Conservation (phyloP, 192 early-diverging fungal genomes). For the Coemansia sp. region DNA sequence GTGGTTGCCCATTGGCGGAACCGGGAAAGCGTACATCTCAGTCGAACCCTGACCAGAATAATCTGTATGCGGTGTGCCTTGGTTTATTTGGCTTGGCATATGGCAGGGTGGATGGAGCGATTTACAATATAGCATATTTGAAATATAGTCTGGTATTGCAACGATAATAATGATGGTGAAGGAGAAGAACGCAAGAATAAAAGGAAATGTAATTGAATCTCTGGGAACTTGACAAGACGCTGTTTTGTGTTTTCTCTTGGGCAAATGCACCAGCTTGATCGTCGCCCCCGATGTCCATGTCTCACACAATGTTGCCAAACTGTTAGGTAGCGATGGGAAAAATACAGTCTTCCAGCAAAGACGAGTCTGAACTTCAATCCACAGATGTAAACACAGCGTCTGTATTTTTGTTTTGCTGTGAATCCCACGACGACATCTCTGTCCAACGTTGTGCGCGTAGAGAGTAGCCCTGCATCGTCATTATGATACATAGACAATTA, state of each 20-base stretch:
- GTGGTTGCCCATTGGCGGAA: slow-evolving; percentile 22
- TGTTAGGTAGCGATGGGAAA: too few species aligned
- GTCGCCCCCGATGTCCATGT: not conserved
- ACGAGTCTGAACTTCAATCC: not conserved
- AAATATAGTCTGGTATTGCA: not conserved
- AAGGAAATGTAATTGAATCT: not conserved
- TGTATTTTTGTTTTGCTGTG: not conserved
- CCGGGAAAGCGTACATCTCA: slow-evolving; percentile 39
- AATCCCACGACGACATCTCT: not conserved
- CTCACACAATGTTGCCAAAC: not conserved
- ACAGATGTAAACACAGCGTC: not conserved
- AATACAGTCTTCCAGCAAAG: too few species aligned
- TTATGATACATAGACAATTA: not conserved
- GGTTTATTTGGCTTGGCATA: not conserved
- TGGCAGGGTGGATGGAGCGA: not conserved
- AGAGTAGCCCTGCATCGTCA: not conserved
- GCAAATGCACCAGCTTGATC: not conserved
- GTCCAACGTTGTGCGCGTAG: not conserved
- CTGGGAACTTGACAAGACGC: not conserved
- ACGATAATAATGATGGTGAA: too few species aligned
- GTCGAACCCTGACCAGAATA: not conserved
- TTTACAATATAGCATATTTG: not conserved
- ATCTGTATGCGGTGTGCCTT: not conserved
- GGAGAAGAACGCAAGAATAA: not conserved
- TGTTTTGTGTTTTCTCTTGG: not conserved